Percentiles rank a stretch among this genome's conserved stretches.
These are phyloP conservation scores for Picea abies DNA, from an alignment of 83 land plant species.

Conservation along the genomic window DNA sequence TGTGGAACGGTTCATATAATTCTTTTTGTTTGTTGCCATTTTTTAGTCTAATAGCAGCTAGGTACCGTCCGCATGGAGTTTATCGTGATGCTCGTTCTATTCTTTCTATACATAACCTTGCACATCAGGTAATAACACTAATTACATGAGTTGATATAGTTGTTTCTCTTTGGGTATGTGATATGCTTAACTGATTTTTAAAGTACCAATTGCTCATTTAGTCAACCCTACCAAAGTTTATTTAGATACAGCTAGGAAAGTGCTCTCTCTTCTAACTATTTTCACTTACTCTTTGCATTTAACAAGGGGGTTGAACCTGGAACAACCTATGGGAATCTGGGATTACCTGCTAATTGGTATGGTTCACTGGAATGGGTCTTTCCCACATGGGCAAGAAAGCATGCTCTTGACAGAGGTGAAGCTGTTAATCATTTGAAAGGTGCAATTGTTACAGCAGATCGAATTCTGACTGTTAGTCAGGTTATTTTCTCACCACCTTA, in stretches of 20 bases:
- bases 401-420: conserved; percentile 94
- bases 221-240: neutral
- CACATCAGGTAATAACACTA: conserved; percentile 75
- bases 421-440: conserved; percentile 94
- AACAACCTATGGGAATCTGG: conserved; percentile 69
- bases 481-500: conserved; percentile 29
- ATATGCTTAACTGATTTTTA: conserved; percentile 10
- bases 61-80: conserved; percentile 82
- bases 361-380: conserved; percentile 43
- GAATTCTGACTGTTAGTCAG: conserved; percentile 89
- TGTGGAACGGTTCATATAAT: neutral
- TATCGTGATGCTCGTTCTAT: conserved; percentile 79
- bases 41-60: conserved; percentile 77
- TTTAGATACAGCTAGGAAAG: neutral
- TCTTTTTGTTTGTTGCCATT: neutral
- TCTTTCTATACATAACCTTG: conserved; percentile 84
- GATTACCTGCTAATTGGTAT: conserved; percentile 90
- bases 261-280: neutral
- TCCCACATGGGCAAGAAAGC: conserved; percentile 78
- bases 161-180: conserved; percentile 7
- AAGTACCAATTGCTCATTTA: neutral
- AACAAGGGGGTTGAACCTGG: conserved; percentile 92
- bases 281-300: conserved; percentile 1
- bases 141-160: neutral
- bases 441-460: conserved; percentile 91